These are phyloP conservation scores for Hypoxylon crocopeplum DNA, from an alignment of 495 filamentous ascomycete species.

Conservation along the genomic window DNA sequence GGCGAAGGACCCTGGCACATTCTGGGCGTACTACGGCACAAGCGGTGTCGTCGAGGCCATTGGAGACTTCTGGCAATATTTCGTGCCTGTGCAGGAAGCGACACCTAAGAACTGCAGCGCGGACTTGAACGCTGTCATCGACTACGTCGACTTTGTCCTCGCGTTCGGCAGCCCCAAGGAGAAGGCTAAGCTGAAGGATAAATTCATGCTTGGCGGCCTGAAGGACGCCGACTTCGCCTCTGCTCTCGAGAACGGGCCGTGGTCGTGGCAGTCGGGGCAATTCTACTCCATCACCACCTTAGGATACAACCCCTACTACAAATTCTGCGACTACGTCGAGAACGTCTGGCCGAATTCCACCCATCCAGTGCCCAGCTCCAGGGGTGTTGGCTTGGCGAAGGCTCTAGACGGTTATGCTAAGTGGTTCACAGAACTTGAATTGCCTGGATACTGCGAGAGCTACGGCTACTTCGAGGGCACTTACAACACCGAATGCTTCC, in stretches of 20 bases:
- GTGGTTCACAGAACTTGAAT: conserved; percentile 55
- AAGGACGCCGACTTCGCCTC: conserved; percentile 65
- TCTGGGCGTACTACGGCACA: conserved; percentile 72
- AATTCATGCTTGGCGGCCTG: conserved; percentile 63
- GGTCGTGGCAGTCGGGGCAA: conserved; percentile 60
- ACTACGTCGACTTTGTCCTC: conserved; percentile 61
- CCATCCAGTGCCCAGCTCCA: conserved; percentile 42
- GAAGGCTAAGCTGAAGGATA: conserved; percentile 60
- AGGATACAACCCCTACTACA: conserved; percentile 58
- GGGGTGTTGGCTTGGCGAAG: conserved; percentile 55
- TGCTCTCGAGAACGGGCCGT: conserved; percentile 61
- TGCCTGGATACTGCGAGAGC: conserved; percentile 53
- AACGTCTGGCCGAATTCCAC: conserved; percentile 40
- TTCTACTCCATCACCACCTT: conserved; percentile 49
- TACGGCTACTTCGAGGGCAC: conserved; percentile 56
- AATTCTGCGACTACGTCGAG: conserved; percentile 58
- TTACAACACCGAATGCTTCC: conserved; percentile 60
- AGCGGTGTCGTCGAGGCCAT: conserved; percentile 70
- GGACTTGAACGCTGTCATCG: conserved; percentile 62
- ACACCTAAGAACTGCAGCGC: conserved; percentile 69
- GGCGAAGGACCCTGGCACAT: conserved; percentile 64
- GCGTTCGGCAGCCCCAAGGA: conserved; percentile 49
- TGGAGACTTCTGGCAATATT: conserved; percentile 71
- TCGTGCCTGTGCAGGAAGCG: conserved; percentile 65
- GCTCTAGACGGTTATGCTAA: conserved; percentile 58